phyloP scores from a whole-genome alignment of 257 asterid species.

The Nicotiana knightiana region DNA sequence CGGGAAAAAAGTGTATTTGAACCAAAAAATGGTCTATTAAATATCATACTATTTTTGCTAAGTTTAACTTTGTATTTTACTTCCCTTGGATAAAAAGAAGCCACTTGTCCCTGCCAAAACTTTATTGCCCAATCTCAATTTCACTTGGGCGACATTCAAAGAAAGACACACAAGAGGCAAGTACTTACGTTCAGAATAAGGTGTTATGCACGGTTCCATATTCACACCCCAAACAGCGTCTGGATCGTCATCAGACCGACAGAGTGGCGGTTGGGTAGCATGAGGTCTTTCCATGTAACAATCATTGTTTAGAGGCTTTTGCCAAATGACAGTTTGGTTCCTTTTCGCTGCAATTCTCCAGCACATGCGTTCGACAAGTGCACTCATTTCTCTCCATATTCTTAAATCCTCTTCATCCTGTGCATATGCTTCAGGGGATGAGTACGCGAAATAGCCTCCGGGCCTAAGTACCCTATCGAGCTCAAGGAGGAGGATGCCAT shows the following conservation, averaged over 20 bases:
- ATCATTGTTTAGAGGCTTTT: slow-evolving; percentile 76
- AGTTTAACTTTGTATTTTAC: background rate
- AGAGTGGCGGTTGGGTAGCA: slow-evolving; percentile 78
- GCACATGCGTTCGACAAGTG: slow-evolving; percentile 87
- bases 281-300: slow-evolving; percentile 70
- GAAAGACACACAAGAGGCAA: background rate
- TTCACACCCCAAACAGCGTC: slow-evolving; percentile 80
- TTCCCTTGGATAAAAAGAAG: background rate
- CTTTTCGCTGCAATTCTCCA: slow-evolving; percentile 75
- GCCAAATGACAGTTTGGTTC: slow-evolving; percentile 94
- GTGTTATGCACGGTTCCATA: slow-evolving; percentile 89
- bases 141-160: background rate
- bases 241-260: slow-evolving; percentile 85
- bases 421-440: slow-evolving; percentile 96
- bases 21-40: background rate
- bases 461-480: slow-evolving; percentile 87
- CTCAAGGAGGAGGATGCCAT: slow-evolving; percentile 90
- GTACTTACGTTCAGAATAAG: slow-evolving; percentile 87
- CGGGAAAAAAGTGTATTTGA: background rate
- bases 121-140: background rate
- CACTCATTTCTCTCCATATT: slow-evolving; percentile 84
- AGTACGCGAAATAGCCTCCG: slow-evolving; percentile 94
- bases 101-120: background rate
- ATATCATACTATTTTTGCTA: background rate
- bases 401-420: slow-evolving; percentile 87